phyloP scores from a whole-genome alignment of 2,329 filamentous ascomycete genomes.

The Hypomyces perniciosus region DNA sequence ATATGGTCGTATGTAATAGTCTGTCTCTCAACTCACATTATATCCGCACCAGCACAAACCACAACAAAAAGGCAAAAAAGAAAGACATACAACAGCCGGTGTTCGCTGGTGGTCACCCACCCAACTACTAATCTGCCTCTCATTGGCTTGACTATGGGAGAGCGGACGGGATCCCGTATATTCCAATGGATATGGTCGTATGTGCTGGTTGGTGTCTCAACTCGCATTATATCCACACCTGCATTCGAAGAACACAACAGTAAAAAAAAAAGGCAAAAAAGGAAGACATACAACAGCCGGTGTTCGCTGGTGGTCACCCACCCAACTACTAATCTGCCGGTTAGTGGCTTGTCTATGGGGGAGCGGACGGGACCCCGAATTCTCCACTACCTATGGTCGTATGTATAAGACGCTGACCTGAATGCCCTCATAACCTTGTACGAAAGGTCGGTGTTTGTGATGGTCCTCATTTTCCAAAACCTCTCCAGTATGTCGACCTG shows the following conservation, averaged over 20 bases:
- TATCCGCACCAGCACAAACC: no score
- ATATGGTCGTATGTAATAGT: no score
- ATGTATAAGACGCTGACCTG: slow-evolving; percentile 5
- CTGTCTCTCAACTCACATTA: no score
- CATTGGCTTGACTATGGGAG: no score
- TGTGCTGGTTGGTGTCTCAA: no score
- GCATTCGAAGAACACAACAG: not conserved
- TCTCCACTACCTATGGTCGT: slow-evolving; percentile 16
- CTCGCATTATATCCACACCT: no score
- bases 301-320: slow-evolving; percentile 11
- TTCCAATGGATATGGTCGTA: no score
- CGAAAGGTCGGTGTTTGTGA: not conserved
- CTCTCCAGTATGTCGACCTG: slow-evolving; percentile 20
- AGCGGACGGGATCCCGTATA: no score
- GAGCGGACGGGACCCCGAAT: slow-evolving; percentile 18
- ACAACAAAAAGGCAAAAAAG: no score
- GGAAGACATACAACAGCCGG: slow-evolving; percentile 7
- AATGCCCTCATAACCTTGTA: not conserved
- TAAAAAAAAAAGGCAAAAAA: not conserved
- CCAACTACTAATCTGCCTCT: no score
- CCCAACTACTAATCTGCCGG: slow-evolving; percentile 17
- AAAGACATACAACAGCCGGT: no score
- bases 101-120: no score
- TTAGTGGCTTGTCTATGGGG: slow-evolving; percentile 14
- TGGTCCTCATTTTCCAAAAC: not conserved